Base-by-base conservation (phyloP, 2,329 filamentous ascomycete species). In the Stachybotrys chlorohalonatus region DNA sequence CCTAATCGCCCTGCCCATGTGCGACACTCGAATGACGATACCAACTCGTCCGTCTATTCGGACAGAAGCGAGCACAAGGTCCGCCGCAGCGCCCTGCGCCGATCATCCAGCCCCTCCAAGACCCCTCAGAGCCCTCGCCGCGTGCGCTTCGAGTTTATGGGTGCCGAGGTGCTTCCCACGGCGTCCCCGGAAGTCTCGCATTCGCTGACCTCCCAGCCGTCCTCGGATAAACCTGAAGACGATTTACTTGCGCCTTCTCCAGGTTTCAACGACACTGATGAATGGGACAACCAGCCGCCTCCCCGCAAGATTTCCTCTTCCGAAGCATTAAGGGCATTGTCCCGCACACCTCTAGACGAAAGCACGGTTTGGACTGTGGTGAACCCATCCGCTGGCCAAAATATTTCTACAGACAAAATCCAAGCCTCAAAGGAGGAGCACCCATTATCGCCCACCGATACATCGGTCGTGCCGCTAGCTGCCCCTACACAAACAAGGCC, bases 61-160 rank as follows among this genome's bases (percentile, higher is more conserved):
- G 76, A 82, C 60, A 72, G 73, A 61, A 82, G 79, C 66, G 74
- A 80, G 51, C 70, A 70, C 24, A 75, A 73, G 59, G 66, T 68
- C 45, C 75, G 76, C 50, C 74, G 81, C 59, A 84, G 83, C 61
- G 83, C 81, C 49, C 66, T 85, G 55, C 78, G 83, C 55, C 75
- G 81, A 51, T 77, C 79, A 1, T 81, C 78, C 7, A 81, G 75
- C 60, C 74, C 71, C 36, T 75, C 77, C 31, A 77, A 73, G 52
- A 74, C 76, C 53, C 70, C 68, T 6, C 72, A 74, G 48, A 83
- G 81, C 61, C 81, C 80, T n/a, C 76, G 82, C 32, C 75, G 81
- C 56, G 83, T 86, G 55, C 81, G 83, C 51, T 86, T 86, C 58
- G 77, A 83, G 45, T 77, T 85, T 49, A 76, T 77, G 63, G 82